These are phyloP conservation scores for Guyanaporus albipodus DNA, from an alignment of 768 basidiomycete genomes.

Conservation along the genomic window DNA sequence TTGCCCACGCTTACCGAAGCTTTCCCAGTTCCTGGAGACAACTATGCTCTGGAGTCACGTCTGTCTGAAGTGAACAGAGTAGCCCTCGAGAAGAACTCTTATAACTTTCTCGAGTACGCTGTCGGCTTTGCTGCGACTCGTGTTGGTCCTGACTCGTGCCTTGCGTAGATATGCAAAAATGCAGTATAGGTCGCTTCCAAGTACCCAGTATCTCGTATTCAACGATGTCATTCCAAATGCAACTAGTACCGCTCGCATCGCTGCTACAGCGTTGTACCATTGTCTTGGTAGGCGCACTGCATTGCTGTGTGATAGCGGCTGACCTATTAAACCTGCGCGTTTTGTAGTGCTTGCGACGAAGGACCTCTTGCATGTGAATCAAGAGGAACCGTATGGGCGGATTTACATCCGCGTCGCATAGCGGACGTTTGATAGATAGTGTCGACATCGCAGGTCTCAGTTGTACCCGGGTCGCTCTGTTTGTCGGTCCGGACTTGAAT, in stretches of 20 bases:
- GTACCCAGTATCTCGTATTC: conserved; percentile 49
- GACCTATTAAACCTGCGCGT: background rate
- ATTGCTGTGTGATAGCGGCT: background rate
- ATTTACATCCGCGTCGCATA: conserved; percentile 42
- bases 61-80: conserved; percentile 52
- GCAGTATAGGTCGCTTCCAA: conserved; percentile 61
- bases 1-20: conserved; percentile 13
- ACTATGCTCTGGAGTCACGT: conserved; percentile 42
- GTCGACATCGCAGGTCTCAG: background rate
- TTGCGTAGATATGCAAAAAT: conserved; percentile 76
- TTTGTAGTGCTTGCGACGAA: conserved; percentile 72
- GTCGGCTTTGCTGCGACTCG: background rate
- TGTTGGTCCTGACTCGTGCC: conserved; percentile 12
- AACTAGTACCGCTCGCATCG: conserved; percentile 72
- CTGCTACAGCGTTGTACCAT: conserved; percentile 80
- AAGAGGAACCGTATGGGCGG: conserved; percentile 55
- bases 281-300: conserved; percentile 60
- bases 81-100: conserved; percentile 70
- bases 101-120: conserved; percentile 75
- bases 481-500: conserved; percentile 4
- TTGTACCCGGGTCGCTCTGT: background rate
- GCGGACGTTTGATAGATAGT: conserved; percentile 1
- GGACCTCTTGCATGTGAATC: conserved; percentile 57
- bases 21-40: conserved; percentile 27
- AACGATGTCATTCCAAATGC: conserved; percentile 60